Percentiles rank a stretch among this genome's conserved stretches.
These are phyloP conservation scores for Hericium rajendrae DNA, from an alignment of 768 basidiomycete species.

Conservation along the genomic window DNA sequence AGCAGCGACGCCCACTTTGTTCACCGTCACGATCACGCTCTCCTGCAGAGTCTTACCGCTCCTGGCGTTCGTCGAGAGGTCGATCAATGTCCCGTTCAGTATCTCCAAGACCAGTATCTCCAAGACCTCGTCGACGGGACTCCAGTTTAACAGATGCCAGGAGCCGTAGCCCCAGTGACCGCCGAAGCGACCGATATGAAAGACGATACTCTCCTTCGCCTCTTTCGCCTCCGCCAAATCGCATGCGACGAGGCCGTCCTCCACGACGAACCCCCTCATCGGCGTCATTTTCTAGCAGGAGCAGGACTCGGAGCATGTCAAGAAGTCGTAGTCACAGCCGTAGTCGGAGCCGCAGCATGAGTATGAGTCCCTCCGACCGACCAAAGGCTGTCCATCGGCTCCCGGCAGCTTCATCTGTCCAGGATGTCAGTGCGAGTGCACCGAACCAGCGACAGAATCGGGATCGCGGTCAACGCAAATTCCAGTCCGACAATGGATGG, in stretches of 20 bases:
- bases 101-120: slow-evolving; percentile 39
- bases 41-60: slow-evolving; percentile 55
- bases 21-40: slow-evolving; percentile 50
- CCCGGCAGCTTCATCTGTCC: slow-evolving; percentile 36
- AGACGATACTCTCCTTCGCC: slow-evolving; percentile 21
- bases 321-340: slow-evolving; percentile 46
- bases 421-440: slow-evolving; percentile 16
- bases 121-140: slow-evolving; percentile 28
- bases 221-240: slow-evolving; percentile 17
- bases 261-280: slow-evolving; percentile 8
- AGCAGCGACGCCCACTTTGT: slow-evolving; percentile 32
- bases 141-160: slow-evolving; percentile 34
- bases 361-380: slow-evolving; percentile 38
- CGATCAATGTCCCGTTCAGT: slow-evolving; percentile 53
- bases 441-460: slow-evolving; percentile 5
- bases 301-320: background rate
- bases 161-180: slow-evolving; percentile 42
- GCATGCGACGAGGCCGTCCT: slow-evolving; percentile 4
- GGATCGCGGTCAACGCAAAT: slow-evolving; percentile 8
- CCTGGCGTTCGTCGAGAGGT: slow-evolving; percentile 52
- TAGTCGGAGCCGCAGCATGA: slow-evolving; percentile 31
- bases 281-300: background rate
- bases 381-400: slow-evolving; percentile 55
- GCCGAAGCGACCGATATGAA: slow-evolving; percentile 29
- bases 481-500: slow-evolving; percentile 14